A percentile compares a stretch with the other conserved stretches of the same genome.
phyloP scores from a whole-genome alignment of 164 flowering plant species.

The Amborella trichopoda region DNA sequence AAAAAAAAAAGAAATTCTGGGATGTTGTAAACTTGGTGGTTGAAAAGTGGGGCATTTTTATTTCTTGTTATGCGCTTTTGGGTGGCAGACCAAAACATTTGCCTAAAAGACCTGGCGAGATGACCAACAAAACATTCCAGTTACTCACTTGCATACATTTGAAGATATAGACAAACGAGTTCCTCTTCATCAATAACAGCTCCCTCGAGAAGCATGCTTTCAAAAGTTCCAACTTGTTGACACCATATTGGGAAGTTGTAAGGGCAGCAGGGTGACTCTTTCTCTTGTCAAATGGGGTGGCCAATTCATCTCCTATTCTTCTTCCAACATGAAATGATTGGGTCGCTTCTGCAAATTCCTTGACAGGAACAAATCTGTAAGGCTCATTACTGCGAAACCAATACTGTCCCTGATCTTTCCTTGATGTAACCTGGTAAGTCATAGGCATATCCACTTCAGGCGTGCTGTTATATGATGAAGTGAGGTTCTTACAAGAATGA shows the following conservation, averaged over 20 bases:
- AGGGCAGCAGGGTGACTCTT: conserved; percentile 56
- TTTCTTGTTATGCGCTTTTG: no score
- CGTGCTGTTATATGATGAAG: no score
- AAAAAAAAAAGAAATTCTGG: no score
- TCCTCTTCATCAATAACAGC: conserved; percentile 59
- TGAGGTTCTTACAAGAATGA: no score
- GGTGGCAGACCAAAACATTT: no score
- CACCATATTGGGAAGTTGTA: conserved; percentile 41
- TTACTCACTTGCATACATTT: conserved; percentile 37
- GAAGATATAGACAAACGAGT: conserved; percentile 48
- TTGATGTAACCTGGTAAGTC: conserved; percentile 46
- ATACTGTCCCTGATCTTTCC: conserved; percentile 70
- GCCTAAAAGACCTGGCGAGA: background rate
- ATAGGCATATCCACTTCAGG: background rate
- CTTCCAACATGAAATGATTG: conserved; percentile 48
- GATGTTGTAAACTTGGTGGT: no score
- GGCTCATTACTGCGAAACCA: conserved; percentile 36
- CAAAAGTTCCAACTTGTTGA: conserved; percentile 38
- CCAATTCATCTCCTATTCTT: conserved; percentile 32
- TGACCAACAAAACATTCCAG: background rate
- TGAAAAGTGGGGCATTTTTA: no score
- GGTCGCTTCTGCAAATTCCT: conserved; percentile 50
- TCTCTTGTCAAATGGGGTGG: conserved; percentile 44
- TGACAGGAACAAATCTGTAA: conserved; percentile 30
- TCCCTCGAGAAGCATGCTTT: conserved; percentile 56